Evolutionary conservation across 176 grass and related monocot species (phyloP).

Genomic region (Oryza australiensis): DNA sequence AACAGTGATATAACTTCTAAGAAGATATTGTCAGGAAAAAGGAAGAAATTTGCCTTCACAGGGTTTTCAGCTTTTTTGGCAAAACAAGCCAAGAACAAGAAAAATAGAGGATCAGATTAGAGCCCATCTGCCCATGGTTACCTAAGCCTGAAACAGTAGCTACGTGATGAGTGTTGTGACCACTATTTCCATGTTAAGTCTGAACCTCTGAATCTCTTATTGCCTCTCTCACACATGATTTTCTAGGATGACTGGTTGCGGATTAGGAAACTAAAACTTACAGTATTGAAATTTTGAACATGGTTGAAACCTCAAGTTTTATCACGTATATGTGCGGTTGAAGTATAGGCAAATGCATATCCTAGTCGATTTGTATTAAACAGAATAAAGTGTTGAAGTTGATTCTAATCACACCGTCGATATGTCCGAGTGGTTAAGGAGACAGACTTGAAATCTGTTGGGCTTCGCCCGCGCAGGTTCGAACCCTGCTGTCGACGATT

Average conservation of each 20-base stretch:
- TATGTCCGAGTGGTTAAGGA: slow-evolving; percentile 99
- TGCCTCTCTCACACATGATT: no score
- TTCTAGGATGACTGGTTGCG: neutral
- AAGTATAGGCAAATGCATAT: no score
- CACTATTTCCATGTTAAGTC: neutral
- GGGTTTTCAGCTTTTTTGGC: slow-evolving; percentile 65
- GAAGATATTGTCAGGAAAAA: slow-evolving; percentile 55
- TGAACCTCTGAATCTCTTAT: neutral
- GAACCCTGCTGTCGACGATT: slow-evolving; percentile 77
- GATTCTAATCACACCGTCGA: neutral
- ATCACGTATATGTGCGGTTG: no score
- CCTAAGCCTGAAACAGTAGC: neutral
- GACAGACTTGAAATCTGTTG: slow-evolving; percentile 99
- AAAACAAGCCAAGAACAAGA: slow-evolving; percentile 81
- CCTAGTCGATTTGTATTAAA: no score
- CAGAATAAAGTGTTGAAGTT: no score
- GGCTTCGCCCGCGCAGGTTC: slow-evolving; percentile 90
- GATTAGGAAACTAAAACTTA: neutral
- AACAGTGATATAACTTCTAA: slow-evolving; percentile 25
- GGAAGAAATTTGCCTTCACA: slow-evolving; percentile 74
- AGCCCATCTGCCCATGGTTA: neutral
- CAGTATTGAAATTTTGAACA: no score
- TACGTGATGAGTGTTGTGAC: slow-evolving; percentile 15
- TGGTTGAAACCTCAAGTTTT: no score
- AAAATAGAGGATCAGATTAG: slow-evolving; percentile 47